phyloP scores from a whole-genome alignment of 2,329 filamentous ascomycete species.

The Basipetospora sp. region DNA sequence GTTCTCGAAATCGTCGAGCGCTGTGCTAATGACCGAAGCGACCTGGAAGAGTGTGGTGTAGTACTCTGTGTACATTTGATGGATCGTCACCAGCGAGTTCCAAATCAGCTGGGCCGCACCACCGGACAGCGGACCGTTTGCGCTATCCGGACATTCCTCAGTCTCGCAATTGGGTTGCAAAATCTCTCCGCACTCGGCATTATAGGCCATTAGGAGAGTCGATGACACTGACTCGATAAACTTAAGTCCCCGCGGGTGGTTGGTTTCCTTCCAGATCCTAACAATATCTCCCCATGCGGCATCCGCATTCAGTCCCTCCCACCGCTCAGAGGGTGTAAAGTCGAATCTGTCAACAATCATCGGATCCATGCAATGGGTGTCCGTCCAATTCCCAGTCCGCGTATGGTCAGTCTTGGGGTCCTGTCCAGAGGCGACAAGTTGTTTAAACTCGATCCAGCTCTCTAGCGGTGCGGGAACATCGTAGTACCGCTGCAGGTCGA shows the following conservation, averaged over 20 bases:
- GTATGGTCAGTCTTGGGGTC: no score
- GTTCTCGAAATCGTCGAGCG: conserved; percentile 12
- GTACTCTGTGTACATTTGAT: conserved; percentile 7
- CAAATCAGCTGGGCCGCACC: conserved; percentile 12
- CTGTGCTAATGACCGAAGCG: no score
- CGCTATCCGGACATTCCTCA: conserved; percentile 1
- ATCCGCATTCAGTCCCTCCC: conserved; percentile 12
- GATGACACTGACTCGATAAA: conserved; percentile 10
- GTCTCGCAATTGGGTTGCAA: not conserved
- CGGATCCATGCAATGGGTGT: no score
- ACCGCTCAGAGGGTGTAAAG: conserved; percentile 11
- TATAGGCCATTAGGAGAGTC: not conserved
- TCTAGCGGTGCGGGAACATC: no score
- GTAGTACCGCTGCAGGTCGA: conserved; percentile 9
- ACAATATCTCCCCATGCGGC: conserved; percentile 16
- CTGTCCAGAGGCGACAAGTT: no score
- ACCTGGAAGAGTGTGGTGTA: no score
- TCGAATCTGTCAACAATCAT: no score
- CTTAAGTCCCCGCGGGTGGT: conserved; percentile 3
- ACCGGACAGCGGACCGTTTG: conserved; percentile 9
- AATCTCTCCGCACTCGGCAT: not conserved
- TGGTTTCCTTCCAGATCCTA: conserved; percentile 10
- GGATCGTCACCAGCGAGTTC: conserved; percentile 14
- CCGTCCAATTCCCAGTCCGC: no score
- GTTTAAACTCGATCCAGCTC: no score